Percentiles rank a stretch among this genome's conserved stretches.
Conservation (phyloP, 441 rosid genomes). For the Aleurites moluccanus region DNA sequence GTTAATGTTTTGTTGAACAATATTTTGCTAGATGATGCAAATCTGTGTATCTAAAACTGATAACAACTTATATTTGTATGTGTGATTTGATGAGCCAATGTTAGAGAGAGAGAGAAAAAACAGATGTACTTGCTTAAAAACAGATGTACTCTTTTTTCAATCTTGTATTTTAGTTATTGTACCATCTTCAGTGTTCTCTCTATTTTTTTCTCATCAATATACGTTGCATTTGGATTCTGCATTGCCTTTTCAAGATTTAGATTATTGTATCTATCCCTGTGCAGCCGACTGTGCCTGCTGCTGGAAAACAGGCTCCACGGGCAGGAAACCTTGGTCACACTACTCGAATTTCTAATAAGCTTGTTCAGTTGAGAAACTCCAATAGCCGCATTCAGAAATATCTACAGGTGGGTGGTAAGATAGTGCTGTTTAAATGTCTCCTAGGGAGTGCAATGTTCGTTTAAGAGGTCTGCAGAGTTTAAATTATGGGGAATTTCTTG, state of each 20-base stretch:
- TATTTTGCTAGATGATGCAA: neutral
- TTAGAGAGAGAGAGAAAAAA: neutral
- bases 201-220: neutral
- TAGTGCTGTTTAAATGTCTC: neutral
- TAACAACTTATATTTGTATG: neutral
- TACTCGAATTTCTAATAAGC: conserved; percentile 75
- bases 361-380: conserved; percentile 70
- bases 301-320: conserved; percentile 72
- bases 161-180: neutral
- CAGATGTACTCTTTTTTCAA: neutral
- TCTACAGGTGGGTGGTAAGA: conserved; percentile 68
- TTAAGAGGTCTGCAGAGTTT: neutral
- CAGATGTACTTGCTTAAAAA: neutral
- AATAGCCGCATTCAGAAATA: conserved; percentile 52
- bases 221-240: neutral
- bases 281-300: conserved; percentile 82
- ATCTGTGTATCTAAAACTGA: neutral
- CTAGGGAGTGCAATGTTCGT: too few relatives aligned
- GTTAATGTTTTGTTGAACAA: neutral
- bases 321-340: conserved; percentile 89
- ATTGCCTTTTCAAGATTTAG: neutral
- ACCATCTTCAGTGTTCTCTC: neutral
- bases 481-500: neutral
- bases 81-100: neutral
- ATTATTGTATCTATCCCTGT: conserved; percentile 17